Percentiles rank a stretch among this genome's conserved stretches.
phyloP scores from a whole-genome alignment of 805 yeast genomes.

The Isabelozyma pseudorhagii region DNA sequence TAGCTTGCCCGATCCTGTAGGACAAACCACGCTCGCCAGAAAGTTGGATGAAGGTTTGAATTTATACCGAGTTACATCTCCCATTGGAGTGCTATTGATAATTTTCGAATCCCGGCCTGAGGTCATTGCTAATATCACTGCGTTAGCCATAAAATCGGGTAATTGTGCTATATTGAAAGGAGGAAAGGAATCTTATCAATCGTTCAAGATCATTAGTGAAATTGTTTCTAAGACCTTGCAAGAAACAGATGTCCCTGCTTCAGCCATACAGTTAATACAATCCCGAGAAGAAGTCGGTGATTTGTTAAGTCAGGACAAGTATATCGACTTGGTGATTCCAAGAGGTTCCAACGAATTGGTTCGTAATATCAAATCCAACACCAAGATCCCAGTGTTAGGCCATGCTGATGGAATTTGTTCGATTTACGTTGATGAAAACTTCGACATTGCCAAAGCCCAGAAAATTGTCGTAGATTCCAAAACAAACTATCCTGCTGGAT shows the following conservation, averaged over 20 bases:
- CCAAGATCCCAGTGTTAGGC: conserved; percentile 95
- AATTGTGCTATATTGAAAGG: conserved; percentile 97
- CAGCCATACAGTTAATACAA: conserved; percentile 81
- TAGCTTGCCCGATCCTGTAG: conserved; percentile 84
- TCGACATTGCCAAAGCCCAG: conserved; percentile 74
- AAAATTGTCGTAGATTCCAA: conserved; percentile 81
- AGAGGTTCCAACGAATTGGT: conserved; percentile 96
- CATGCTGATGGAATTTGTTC: conserved; percentile 99
- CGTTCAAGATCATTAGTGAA: conserved; percentile 78
- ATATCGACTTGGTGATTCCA: conserved; percentile 94
- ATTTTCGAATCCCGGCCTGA: conserved; percentile 98
- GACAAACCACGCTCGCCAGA: conserved; percentile 78
- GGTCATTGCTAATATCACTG: conserved; percentile 95
- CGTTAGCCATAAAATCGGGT: conserved; percentile 93
- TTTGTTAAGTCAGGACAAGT: conserved; percentile 77
- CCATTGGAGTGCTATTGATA: conserved; percentile 89
- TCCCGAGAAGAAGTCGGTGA: conserved; percentile 90
- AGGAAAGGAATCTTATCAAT: conserved; percentile 87
- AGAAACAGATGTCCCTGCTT: conserved; percentile 70
- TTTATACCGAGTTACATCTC: conserved; percentile 81
- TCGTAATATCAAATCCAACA: conserved; percentile 75
- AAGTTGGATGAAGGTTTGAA: conserved; percentile 88
- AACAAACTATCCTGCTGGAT: conserved; percentile 98
- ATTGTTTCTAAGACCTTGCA: conserved; percentile 61
- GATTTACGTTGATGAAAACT: conserved; percentile 73